Base-by-base conservation (phyloP, 2,329 filamentous ascomycete species). In the Daldinia eschscholtzii region DNA sequence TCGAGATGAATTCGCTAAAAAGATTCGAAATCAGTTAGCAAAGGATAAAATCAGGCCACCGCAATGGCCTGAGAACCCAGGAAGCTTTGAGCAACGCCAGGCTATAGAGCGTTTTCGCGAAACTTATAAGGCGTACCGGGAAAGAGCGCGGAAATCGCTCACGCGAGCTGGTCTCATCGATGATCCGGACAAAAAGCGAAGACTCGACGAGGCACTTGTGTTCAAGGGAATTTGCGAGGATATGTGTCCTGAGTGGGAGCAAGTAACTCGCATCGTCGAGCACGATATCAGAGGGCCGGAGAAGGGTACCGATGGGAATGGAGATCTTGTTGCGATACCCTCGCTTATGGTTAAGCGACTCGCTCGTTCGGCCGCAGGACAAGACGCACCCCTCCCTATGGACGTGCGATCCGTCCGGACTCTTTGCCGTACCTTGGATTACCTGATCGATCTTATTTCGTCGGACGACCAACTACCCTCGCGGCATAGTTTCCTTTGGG, bases 191-290 rank as follows among this genome's bases (percentile, higher is more conserved):
- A 87, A 88, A 73, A 86, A 86, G 62, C 88, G 89, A 74, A 85
- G 83, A 18, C 82, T 92, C 6, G 84, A 87, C 65, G 86, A 91
- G 75, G 89, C 89, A 6, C 87, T 91, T 55, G 85, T 87, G 46
- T 92, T 92, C 75, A 89, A 89, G 75, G 89, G 89, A 13, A 90
- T 89, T 52, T 91, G 89, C 73, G 87, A 91, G 73, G 87, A 90
- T 28, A 91, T 91, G 89, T 92, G 89, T 68, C 89, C 89, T 4
- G 87, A 90, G 70, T 91, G 87, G 77, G 89, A 92, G 76, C 87
- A 87, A 76, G 84, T 90, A 37, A 87, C 83, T 57, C 84, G 89
- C 67, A 90, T 91, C 63, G 86, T 85, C 55, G 88, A 91, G 75
- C 81, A 84, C 72, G 87, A 91, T 67, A 83, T 89, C 23, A 84